Evolutionary conservation across 306 rosid species (phyloP).

Genomic region (Medicago arabica): DNA sequence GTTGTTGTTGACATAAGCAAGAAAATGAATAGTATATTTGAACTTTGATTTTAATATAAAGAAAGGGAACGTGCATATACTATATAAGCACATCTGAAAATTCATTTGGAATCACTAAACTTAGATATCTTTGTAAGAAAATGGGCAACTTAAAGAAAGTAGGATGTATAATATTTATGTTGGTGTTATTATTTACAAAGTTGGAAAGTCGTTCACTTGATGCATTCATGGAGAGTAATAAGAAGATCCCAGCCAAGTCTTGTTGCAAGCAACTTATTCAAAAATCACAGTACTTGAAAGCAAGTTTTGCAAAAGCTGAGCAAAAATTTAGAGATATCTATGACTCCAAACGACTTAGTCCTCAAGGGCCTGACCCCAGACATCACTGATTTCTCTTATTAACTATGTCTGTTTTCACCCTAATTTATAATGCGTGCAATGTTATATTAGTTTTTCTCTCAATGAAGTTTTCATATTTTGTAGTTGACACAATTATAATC

Average conservation of each 20-base stretch:
- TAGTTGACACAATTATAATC: background rate
- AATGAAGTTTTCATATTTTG: too few species aligned
- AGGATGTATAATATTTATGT: constrained; percentile 14
- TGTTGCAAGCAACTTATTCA: constrained; percentile 18
- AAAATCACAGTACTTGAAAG: constrained; percentile 38
- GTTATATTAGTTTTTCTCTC: too few species aligned
- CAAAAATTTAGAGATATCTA: constrained; percentile 4
- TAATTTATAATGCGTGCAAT: background rate
- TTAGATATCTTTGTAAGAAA: background rate
- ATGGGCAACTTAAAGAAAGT: constrained; percentile 48
- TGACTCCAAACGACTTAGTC: constrained; percentile 44
- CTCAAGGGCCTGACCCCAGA: constrained; percentile 56
- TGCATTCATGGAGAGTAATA: constrained; percentile 23
- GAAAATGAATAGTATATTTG: constrained; percentile 19
- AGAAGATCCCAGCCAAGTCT: constrained; percentile 19
- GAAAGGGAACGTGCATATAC: background rate
- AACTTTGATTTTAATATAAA: constrained; percentile 33
- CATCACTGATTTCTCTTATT: constrained; percentile 40
- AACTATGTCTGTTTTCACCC: background rate
- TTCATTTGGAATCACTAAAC: constrained; percentile 40
- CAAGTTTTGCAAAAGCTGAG: constrained; percentile 22
- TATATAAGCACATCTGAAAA: constrained; percentile 42
- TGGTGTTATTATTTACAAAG: constrained; percentile 25
- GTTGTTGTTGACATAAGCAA: background rate
- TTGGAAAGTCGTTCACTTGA: constrained; percentile 45